Conservation (phyloP, 2,329 filamentous ascomycete genomes). For the Hirsutella thompsonii region DNA sequence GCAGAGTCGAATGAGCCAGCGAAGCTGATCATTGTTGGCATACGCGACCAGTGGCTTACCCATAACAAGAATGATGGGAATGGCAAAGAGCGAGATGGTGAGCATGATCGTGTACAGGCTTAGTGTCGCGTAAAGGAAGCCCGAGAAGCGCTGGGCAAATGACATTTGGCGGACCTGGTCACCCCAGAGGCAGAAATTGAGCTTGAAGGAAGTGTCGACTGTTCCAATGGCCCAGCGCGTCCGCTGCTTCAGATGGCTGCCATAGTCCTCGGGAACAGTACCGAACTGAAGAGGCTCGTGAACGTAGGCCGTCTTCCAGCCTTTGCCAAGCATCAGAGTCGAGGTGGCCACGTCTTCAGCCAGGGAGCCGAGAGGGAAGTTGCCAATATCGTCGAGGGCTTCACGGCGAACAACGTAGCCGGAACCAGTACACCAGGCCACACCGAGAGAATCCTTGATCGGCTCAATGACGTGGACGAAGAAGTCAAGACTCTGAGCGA, state of each 20-base stretch:
- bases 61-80: slow-evolving; percentile 44
- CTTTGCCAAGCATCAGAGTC: slow-evolving; percentile 42
- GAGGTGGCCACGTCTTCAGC: slow-evolving; percentile 50
- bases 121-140: slow-evolving; percentile 42
- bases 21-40: slow-evolving; percentile 36
- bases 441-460: slow-evolving; percentile 36
- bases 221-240: slow-evolving; percentile 43
- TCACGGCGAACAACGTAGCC: slow-evolving; percentile 47
- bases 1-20: slow-evolving; percentile 43
- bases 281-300: slow-evolving; percentile 49
- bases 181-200: slow-evolving; percentile 46
- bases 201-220: slow-evolving; percentile 45
- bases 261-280: slow-evolving; percentile 43
- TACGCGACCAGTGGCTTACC: slow-evolving; percentile 45
- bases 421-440: slow-evolving; percentile 53
- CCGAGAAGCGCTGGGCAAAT: slow-evolving; percentile 42
- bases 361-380: slow-evolving; percentile 46
- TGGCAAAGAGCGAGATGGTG: slow-evolving; percentile 40
- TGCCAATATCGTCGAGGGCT: slow-evolving; percentile 47
- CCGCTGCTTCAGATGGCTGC: slow-evolving; percentile 42
- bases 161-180: slow-evolving; percentile 39
- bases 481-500: slow-evolving; percentile 43
- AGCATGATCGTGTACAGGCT: slow-evolving; percentile 43
- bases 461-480: slow-evolving; percentile 42
- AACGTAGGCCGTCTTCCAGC: slow-evolving; percentile 49